Conservation (phyloP, 441 rosid genomes). For the Flueggea neowawraea region DNA sequence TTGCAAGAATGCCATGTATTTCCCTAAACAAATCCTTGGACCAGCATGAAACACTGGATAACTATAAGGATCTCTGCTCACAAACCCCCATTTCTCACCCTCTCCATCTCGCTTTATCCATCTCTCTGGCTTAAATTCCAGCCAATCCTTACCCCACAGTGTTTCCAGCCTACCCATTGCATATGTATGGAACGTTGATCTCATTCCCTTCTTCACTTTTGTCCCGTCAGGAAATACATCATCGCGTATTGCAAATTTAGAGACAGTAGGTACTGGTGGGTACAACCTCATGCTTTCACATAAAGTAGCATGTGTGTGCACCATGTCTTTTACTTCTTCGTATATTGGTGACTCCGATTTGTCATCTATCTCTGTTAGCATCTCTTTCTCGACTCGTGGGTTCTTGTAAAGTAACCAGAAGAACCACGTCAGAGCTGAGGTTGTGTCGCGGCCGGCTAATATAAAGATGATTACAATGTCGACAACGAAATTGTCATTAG, state of each 20-base stretch:
- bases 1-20: constrained; percentile 60
- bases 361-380: constrained; percentile 40
- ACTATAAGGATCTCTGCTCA: constrained; percentile 33
- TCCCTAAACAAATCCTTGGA: constrained; percentile 59
- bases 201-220: constrained; percentile 36
- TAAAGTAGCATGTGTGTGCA: constrained; percentile 41
- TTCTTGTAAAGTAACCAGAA: constrained; percentile 52
- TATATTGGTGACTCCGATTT: constrained; percentile 26
- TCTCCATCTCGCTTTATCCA: constrained; percentile 31
- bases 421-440: constrained; percentile 79
- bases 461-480: constrained; percentile 64
- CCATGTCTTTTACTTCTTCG: constrained; percentile 54
- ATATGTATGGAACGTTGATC: constrained; percentile 39
- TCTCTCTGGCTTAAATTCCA: constrained; percentile 50
- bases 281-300: constrained; percentile 54
- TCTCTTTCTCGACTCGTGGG: constrained; percentile 37
- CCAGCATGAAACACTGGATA: constrained; percentile 63
- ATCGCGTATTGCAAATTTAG: constrained; percentile 30
- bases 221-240: constrained; percentile 53
- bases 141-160: constrained; percentile 53
- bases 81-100: constrained; percentile 28
- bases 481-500: constrained; percentile 42
- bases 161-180: constrained; percentile 49
- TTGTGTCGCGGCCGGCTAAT: constrained; percentile 77
- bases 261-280: constrained; percentile 45